Conservation (phyloP, 768 basidiomycete genomes). For the Pisolithus sp. region DNA sequence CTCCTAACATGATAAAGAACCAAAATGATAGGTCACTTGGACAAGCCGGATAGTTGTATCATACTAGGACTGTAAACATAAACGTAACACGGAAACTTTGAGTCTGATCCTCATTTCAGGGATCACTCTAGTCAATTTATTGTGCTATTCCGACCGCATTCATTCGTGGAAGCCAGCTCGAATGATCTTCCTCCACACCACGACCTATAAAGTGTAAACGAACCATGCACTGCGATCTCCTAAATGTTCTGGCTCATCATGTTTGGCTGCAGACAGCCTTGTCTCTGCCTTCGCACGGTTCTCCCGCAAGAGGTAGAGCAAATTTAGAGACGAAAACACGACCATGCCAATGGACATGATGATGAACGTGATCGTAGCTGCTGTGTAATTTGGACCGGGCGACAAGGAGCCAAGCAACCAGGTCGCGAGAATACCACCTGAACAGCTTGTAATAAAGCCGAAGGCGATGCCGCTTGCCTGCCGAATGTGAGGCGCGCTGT, state of each 20-base stretch:
- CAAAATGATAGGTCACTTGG: no score
- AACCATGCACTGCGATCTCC: constrained; percentile 54
- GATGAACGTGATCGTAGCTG: constrained; percentile 35
- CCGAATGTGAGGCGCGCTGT: constrained; percentile 48
- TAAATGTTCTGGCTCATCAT: constrained; percentile 35
- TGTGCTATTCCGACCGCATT: no score
- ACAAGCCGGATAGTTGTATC: no score
- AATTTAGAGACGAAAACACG: constrained; percentile 31
- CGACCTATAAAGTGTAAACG: constrained; percentile 37
- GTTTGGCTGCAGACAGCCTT: constrained; percentile 25
- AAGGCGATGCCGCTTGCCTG: constrained; percentile 58
- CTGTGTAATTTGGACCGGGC: constrained; percentile 41
- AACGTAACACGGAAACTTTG: no score
- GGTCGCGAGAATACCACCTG: constrained; percentile 54
- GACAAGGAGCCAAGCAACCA: constrained; percentile 52
- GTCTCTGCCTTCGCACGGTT: constrained; percentile 41
- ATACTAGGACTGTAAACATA: no score
- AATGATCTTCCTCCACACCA: constrained; percentile 19
- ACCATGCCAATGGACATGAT: constrained; percentile 35
- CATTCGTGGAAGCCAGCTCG: no score
- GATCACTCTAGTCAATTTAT: no score
- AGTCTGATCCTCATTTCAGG: no score
- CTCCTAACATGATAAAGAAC: no score
- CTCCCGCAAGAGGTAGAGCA: constrained; percentile 34
- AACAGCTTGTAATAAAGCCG: constrained; percentile 50